Evolutionary conservation across 805 yeast species (phyloP).

Genomic region (Yarrowia sp.): DNA sequence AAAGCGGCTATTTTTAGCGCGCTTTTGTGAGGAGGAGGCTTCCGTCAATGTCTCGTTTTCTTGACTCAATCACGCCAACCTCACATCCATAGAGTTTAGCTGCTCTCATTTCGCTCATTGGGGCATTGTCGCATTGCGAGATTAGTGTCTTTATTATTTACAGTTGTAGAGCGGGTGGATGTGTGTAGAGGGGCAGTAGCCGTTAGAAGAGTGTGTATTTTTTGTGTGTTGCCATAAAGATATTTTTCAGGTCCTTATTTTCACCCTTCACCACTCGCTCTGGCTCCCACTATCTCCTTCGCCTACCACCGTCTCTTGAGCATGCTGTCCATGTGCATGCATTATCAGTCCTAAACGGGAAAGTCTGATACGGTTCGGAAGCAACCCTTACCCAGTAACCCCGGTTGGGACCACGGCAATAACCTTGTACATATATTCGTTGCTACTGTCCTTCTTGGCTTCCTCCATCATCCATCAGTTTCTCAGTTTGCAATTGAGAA

Average conservation of each 20-base stretch:
- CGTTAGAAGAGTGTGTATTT: too few species aligned
- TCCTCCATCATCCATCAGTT: conserved; percentile 36
- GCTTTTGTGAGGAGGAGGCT: too few species aligned
- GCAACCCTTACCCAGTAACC: conserved; percentile 34
- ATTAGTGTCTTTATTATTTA: conserved; percentile 23
- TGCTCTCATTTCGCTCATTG: conserved; percentile 36
- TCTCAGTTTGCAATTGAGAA: conserved; percentile 29
- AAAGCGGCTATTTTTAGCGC: conserved; percentile 9
- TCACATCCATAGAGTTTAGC: conserved; percentile 13
- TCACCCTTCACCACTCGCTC: too few species aligned
- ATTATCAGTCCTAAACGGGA: conserved; percentile 37
- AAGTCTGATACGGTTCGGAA: conserved; percentile 35
- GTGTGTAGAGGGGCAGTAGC: too few species aligned
- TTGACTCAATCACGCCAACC: conserved; percentile 10
- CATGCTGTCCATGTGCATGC: conserved; percentile 33
- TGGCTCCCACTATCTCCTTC: neutral
- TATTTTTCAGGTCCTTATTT: too few species aligned
- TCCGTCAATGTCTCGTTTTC: too few species aligned
- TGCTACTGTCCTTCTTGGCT: conserved; percentile 29
- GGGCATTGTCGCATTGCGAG: conserved; percentile 32
- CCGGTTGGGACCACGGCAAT: conserved; percentile 37
- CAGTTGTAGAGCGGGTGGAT: neutral
- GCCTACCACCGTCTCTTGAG: conserved; percentile 15
- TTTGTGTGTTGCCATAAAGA: too few species aligned
- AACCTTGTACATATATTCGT: conserved; percentile 36